Conservation (phyloP, 2,329 filamentous ascomycete genomes). For the Diaporthe sp. region DNA sequence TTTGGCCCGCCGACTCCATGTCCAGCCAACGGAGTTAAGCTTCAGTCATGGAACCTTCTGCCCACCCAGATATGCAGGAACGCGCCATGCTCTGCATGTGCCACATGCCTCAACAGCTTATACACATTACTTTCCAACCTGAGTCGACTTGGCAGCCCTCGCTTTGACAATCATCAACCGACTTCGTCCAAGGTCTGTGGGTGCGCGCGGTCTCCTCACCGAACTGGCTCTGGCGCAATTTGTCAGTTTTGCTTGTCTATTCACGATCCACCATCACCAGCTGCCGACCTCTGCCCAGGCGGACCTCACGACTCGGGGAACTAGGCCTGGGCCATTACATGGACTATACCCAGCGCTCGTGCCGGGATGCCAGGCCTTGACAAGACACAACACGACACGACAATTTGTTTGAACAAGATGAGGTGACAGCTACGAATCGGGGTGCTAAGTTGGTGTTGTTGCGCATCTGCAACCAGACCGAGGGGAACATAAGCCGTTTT, state of each 20-base stretch:
- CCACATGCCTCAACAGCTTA: background rate
- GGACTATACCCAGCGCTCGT: background rate
- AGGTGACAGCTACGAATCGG: slow-evolving; percentile 6
- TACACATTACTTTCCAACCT: background rate
- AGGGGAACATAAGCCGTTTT: background rate
- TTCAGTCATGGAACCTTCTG: slow-evolving; percentile 11
- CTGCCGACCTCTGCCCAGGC: background rate
- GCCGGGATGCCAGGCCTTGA: background rate
- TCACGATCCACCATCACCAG: background rate
- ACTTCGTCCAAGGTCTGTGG: slow-evolving; percentile 15
- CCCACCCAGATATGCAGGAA: slow-evolving; percentile 3
- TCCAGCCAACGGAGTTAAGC: slow-evolving; percentile 3
- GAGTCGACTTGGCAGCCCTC: background rate
- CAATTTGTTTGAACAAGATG: background rate
- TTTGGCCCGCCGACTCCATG: background rate
- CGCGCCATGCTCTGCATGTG: background rate
- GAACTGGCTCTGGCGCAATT: background rate
- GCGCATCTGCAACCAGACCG: background rate
- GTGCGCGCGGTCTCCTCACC: slow-evolving; percentile 14
- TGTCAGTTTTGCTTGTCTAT: slow-evolving; percentile 4
- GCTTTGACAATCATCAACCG: background rate
- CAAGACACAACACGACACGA: background rate
- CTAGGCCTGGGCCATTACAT: background rate
- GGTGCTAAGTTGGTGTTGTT: background rate
- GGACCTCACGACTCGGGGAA: background rate